Evolutionary conservation across 148 eudicot genomes (phyloP).

Genomic region (Heliamphora exappendiculata): DNA sequence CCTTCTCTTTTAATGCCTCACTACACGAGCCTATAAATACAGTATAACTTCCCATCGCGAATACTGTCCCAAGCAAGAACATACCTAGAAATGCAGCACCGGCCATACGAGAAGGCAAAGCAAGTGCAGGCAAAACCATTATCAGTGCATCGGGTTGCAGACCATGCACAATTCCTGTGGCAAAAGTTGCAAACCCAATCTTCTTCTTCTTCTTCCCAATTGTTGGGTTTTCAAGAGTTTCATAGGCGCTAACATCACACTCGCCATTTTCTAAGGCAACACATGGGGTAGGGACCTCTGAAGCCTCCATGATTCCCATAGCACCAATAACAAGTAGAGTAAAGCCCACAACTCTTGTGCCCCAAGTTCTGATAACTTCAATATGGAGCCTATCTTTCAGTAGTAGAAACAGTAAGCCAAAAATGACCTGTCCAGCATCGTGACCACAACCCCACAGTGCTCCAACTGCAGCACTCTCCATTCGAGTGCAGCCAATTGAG

Average conservation of each 20-base stretch:
- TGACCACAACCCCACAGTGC: slow-evolving; percentile 99
- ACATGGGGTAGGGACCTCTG: slow-evolving; percentile 60
- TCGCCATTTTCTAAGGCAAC: slow-evolving; percentile 81
- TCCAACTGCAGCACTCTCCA: slow-evolving; percentile 96
- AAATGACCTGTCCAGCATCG: slow-evolving; percentile 90
- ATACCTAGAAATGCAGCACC: slow-evolving; percentile 87
- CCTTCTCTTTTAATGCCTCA: slow-evolving; percentile 74
- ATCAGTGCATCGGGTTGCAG: slow-evolving; percentile 96
- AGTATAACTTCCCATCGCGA: slow-evolving; percentile 92
- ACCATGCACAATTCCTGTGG: slow-evolving; percentile 90
- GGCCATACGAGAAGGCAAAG: slow-evolving; percentile 83
- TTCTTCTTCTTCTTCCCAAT: slow-evolving; percentile 61
- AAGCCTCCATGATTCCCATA: slow-evolving; percentile 91
- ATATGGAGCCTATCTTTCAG: slow-evolving; percentile 92
- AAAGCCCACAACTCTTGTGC: slow-evolving; percentile 82
- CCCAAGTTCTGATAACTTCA: slow-evolving; percentile 88
- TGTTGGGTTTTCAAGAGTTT: slow-evolving; percentile 34
- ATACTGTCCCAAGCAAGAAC: slow-evolving; percentile 87
- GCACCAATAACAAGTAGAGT: slow-evolving; percentile 90
- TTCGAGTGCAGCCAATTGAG: slow-evolving; percentile 72
- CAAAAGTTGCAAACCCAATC: slow-evolving; percentile 90
- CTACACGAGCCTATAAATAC: slow-evolving; percentile 98
- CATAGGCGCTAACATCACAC: slow-evolving; percentile 50
- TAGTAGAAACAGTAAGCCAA: slow-evolving; percentile 72
- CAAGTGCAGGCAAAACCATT: slow-evolving; percentile 94